A percentile compares a stretch with the other conserved stretches of the same genome.
Evolutionary conservation across 108 stramenopile species (phyloP).

Genomic region (Conticribra guillardii): DNA sequence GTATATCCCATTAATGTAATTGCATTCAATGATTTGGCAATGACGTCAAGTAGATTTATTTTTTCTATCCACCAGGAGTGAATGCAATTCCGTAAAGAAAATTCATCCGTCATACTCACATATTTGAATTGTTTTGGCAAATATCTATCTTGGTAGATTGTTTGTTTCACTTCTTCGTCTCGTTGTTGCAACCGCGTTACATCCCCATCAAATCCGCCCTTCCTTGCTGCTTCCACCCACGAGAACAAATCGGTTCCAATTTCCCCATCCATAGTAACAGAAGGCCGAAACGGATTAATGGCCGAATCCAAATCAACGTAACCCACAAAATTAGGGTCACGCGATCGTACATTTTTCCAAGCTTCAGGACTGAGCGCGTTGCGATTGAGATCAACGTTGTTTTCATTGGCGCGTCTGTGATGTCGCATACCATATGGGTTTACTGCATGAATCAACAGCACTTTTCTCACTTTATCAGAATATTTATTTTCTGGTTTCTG

Average conservation of each 20-base stretch:
- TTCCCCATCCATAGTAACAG: not conserved
- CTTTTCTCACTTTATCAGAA: slow-evolving; percentile 38
- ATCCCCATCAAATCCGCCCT: slow-evolving; percentile 26
- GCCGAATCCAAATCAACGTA: slow-evolving; percentile 60
- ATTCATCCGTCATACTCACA: not conserved
- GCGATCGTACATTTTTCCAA: slow-evolving; percentile 41
- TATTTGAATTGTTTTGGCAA: not conserved
- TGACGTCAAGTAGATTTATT: not conserved
- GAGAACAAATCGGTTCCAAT: slow-evolving; percentile 21
- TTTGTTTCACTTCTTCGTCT: slow-evolving; percentile 15
- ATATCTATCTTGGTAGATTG: not conserved
- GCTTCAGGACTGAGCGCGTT: slow-evolving; percentile 56
- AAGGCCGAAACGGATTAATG: slow-evolving; percentile 39
- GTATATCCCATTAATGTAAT: slow-evolving; percentile 53
- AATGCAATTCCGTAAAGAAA: not conserved
- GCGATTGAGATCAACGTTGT: slow-evolving; percentile 88
- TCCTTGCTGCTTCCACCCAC: slow-evolving; percentile 30
- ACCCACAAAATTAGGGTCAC: slow-evolving; percentile 62
- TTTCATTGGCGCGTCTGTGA: slow-evolving; percentile 76
- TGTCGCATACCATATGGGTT: slow-evolving; percentile 85
- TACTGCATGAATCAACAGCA: slow-evolving; percentile 82
- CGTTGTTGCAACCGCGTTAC: slow-evolving; percentile 10
- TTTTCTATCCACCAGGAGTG: slow-evolving; percentile 3
- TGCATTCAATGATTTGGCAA: not conserved
- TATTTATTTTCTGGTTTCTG: slow-evolving; percentile 10